Evolutionary conservation across 768 basidiomycete genomes (phyloP), one percentile per base, ranked within the genome.

Genomic region (Daedaleopsis nitida): DNA sequence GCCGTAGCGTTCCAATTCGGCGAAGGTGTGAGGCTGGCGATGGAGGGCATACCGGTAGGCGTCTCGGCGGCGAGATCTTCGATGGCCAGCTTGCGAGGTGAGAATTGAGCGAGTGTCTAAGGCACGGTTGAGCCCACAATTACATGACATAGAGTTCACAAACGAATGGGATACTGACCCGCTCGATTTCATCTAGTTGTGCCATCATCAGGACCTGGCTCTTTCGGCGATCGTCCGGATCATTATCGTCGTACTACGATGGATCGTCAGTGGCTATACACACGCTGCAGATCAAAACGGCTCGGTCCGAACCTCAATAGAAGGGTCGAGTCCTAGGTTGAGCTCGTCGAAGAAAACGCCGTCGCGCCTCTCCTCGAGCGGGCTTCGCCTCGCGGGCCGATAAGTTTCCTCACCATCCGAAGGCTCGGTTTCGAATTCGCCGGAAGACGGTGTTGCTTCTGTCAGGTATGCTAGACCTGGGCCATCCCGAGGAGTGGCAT

Each of bases 111-210:
- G 17, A 73, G 68, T 19, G 53, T 67, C 69, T 71, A 32, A 19
- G 16, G 10, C 4, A 7, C 7, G 7, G 7, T 32, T 32, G 27
- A 32, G 27, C 27, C 39, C 17, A 35, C 16, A 39, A 5, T 52
- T 63, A 59, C 34, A 8, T 52, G 14, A 39, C 13, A 19, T 5
- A 24, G 14, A n/a, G 12, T 5, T 44, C 60, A 49, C 45, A 43
- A 42, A 27, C 23, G 9, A 52, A 43, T 19, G 65, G 67, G 8
- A 62, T 12, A 78, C 66, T 34, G 50, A 81, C 90, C 79, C 81
- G 82, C 70, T 94, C 91, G 50, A 94, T 88, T 72, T 89, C 88
- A 69, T 94, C 92, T 23, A 94, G 75, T 70, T 88, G 83, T 17
- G 86, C 85, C 65, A 80, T 85, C 86, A 93, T 85, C 45, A 88